A percentile compares a stretch with the other conserved stretches of the same genome.
Evolutionary conservation across 2,329 filamentous ascomycete genomes (phyloP).

Genomic region (Diaporthe destruens): DNA sequence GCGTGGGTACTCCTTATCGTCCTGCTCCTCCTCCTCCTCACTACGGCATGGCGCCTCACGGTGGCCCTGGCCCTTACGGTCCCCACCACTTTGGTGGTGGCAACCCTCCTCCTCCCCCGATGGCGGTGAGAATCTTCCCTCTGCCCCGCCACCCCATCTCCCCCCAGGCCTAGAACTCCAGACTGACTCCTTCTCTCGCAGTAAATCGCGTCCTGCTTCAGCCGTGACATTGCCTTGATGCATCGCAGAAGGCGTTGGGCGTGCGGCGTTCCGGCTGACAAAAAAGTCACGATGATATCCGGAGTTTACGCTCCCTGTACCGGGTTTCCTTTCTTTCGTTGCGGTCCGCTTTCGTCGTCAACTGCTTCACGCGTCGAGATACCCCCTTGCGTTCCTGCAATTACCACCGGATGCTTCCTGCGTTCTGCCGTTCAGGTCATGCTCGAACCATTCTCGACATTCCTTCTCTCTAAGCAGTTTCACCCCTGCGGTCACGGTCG

Average conservation of each 20-base stretch:
- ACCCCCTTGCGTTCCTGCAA: slow-evolving; percentile 37
- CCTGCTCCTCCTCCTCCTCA: slow-evolving; percentile 80
- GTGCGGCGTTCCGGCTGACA: slow-evolving; percentile 42
- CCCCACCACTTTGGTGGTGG: slow-evolving; percentile 61
- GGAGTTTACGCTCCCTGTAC: slow-evolving; percentile 39
- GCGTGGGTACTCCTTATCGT: slow-evolving; percentile 95
- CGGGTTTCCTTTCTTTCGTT: slow-evolving; percentile 40
- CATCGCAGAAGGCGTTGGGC: slow-evolving; percentile 43
- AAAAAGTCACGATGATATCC: slow-evolving; percentile 43
- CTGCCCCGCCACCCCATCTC: slow-evolving; percentile 20
- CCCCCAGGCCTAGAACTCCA: not conserved
- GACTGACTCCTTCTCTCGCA: slow-evolving; percentile 21
- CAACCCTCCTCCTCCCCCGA: slow-evolving; percentile 41
- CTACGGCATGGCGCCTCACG: slow-evolving; percentile 60
- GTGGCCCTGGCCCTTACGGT: slow-evolving; percentile 58
- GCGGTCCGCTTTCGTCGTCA: slow-evolving; percentile 38
- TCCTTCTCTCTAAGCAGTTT: slow-evolving; percentile 36
- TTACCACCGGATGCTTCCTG: slow-evolving; percentile 28
- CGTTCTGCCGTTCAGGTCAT: slow-evolving; percentile 33
- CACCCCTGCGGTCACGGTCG: slow-evolving; percentile 29
- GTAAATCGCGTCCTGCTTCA: slow-evolving; percentile 39
- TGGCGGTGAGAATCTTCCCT: slow-evolving; percentile 40
- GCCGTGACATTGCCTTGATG: slow-evolving; percentile 42
- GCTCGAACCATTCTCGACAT: slow-evolving; percentile 35
- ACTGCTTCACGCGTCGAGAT: slow-evolving; percentile 41